These are phyloP conservation scores for Lagenidium sp. DNA, from an alignment of 352 stramenopile genomes.

Conservation along the genomic window DNA sequence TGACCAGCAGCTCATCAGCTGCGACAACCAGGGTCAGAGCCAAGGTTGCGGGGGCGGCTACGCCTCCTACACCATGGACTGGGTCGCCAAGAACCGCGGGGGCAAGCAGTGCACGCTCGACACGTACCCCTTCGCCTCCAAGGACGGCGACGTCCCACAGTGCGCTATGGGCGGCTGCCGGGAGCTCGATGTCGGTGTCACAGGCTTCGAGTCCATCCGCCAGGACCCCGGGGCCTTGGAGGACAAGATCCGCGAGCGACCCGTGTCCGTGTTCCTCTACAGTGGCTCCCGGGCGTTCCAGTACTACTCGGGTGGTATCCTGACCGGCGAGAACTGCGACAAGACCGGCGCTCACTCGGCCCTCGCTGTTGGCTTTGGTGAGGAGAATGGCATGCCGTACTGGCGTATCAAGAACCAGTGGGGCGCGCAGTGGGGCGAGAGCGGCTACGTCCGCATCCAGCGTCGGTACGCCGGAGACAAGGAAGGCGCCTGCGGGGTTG, in stretches of 20 bases:
- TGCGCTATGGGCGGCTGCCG: conserved; percentile 27
- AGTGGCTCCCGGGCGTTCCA: conserved; percentile 51
- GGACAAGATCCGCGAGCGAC: conserved; percentile 31
- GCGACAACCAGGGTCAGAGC: conserved; percentile 34
- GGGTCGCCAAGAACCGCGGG: conserved; percentile 27
- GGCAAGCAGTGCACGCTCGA: conserved; percentile 48
- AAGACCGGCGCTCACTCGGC: conserved; percentile 45
- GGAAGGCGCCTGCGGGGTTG: conserved; percentile 51
- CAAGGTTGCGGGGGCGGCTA: conserved; percentile 52
- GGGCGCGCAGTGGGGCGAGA: conserved; percentile 55
- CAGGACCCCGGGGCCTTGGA: conserved; percentile 28
- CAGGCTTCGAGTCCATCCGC: conserved; percentile 33
- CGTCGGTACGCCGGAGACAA: conserved; percentile 29
- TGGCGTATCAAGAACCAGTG: conserved; percentile 75
- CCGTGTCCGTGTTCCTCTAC: conserved; percentile 54
- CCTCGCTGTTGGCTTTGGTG: conserved; percentile 50
- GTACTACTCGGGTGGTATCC: conserved; percentile 48
- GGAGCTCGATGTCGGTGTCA: conserved; percentile 34
- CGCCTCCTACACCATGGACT: conserved; percentile 48
- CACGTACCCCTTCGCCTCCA: conserved; percentile 39
- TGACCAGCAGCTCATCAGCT: conserved; percentile 69
- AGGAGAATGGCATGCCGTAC: conserved; percentile 33
- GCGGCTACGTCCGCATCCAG: conserved; percentile 57
- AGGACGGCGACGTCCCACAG: conserved; percentile 17
- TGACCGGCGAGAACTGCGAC: conserved; percentile 47